phyloP scores from a whole-genome alignment of 179 eudicot species.

The Silene vulgaris region DNA sequence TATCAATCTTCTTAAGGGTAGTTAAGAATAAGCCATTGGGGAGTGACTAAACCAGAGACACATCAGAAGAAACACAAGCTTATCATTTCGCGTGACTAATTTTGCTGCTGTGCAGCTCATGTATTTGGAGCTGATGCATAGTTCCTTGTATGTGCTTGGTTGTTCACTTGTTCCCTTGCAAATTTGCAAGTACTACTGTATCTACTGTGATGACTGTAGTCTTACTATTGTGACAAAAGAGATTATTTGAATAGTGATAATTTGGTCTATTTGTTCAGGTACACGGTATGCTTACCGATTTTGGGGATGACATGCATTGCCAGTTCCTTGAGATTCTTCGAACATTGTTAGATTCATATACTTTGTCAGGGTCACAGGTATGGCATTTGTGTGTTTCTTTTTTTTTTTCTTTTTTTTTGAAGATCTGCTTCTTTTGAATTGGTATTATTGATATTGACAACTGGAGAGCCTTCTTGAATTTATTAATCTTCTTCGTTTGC shows the following conservation, averaged over 20 bases:
- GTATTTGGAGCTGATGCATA: neutral
- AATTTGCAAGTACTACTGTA: neutral
- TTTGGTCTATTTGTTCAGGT: conserved; percentile 45
- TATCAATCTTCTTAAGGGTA: neutral
- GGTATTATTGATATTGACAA: neutral
- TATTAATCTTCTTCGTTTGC: neutral
- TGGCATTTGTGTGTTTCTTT: conserved; percentile 7
- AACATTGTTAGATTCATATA: conserved; percentile 72
- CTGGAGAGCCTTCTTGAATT: neutral
- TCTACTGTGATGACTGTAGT: neutral
- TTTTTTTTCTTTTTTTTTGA: neutral
- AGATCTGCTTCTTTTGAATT: neutral
- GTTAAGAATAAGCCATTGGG: conserved; percentile 14
- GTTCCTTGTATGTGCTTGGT: neutral
- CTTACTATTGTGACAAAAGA: conserved; percentile 4
- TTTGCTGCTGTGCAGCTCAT: conserved; percentile 3
- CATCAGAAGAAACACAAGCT: neutral
- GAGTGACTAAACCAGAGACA: neutral
- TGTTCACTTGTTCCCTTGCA: conserved; percentile 3
- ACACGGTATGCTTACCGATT: conserved; percentile 87
- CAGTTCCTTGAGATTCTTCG: conserved; percentile 95
- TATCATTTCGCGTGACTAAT: neutral
- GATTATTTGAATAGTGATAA: neutral
- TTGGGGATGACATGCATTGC: conserved; percentile 94
- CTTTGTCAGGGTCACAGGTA: conserved; percentile 77